Evolutionary conservation across 2,329 filamentous ascomycete species (phyloP).

Genomic region (Aschersonia sp.): DNA sequence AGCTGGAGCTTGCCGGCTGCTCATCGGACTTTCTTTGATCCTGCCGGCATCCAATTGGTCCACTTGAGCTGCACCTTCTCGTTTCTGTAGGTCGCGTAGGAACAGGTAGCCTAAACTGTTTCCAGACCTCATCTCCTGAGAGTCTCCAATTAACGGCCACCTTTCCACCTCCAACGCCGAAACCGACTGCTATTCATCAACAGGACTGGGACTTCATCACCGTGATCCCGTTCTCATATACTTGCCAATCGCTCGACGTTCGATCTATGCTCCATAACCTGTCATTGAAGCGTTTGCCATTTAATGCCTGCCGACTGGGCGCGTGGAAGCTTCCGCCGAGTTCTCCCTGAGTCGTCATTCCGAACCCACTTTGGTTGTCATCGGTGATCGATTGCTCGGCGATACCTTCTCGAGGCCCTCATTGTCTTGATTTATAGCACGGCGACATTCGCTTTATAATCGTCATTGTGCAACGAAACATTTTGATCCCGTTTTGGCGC

Average conservation of each 20-base stretch:
- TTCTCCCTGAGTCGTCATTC: constrained; percentile 10
- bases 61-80: constrained; percentile 1
- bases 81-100: constrained; percentile 5
- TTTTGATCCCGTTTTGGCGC: constrained; percentile 10
- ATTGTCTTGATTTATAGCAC: constrained; percentile 4
- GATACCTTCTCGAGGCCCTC: constrained; percentile 2
- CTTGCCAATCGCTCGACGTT: background rate
- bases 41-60: constrained; percentile 7
- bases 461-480: background rate
- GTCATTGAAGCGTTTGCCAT: background rate
- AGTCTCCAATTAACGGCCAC: background rate
- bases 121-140: constrained; percentile 5
- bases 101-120: constrained; percentile 19
- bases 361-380: constrained; percentile 6
- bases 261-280: too few species aligned
- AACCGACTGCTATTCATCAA: background rate
- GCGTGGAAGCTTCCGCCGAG: constrained; percentile 22
- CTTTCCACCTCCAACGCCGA: background rate
- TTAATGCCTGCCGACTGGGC: constrained; percentile 15
- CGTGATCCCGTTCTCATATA: background rate
- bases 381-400: constrained; percentile 2
- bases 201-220: background rate
- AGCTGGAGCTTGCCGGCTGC: too few species aligned
- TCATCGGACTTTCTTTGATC: constrained; percentile 8
- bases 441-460: background rate